Percentiles rank a stretch among this genome's conserved stretches.
phyloP scores from a whole-genome alignment of 129 eudicot species.

The Calendula officinalis region DNA sequence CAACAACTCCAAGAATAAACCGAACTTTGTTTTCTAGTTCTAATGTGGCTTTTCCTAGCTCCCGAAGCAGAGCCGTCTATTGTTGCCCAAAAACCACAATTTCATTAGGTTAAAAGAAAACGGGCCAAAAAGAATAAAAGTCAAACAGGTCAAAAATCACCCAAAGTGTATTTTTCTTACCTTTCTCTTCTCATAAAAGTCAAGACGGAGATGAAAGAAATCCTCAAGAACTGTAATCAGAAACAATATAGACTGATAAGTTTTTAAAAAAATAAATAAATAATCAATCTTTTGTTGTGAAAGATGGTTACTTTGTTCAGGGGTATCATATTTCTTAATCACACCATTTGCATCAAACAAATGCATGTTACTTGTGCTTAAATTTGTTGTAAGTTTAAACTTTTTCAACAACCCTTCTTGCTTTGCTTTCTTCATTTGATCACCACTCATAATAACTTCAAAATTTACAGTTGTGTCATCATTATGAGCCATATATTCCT shows the following conservation, averaged over 20 bases:
- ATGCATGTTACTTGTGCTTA: constrained; percentile 92
- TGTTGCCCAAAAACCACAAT: neutral
- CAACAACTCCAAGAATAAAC: constrained; percentile 73
- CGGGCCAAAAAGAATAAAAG: neutral
- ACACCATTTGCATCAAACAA: constrained; percentile 74
- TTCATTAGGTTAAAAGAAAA: neutral
- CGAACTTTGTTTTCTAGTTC: constrained; percentile 75
- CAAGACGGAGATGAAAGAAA: constrained; percentile 65
- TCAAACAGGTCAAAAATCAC: neutral
- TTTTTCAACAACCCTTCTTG: constrained; percentile 84
- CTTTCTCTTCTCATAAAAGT: constrained; percentile 71
- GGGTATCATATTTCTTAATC: constrained; percentile 76
- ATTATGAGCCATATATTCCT: constrained; percentile 61
- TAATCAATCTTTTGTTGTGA: neutral
- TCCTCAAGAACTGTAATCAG: constrained; percentile 75
- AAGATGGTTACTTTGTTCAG: constrained; percentile 68
- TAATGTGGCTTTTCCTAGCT: constrained; percentile 50
- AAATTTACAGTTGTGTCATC: constrained; percentile 58
- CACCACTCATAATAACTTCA: constrained; percentile 46
- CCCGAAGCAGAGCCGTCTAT: constrained; percentile 56
- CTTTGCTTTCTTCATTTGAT: constrained; percentile 51
- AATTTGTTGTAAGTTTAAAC: constrained; percentile 65
- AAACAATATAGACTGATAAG: neutral
- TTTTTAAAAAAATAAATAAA: neutral
- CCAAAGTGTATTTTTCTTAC: constrained; percentile 24